phyloP scores from a whole-genome alignment of 176 grass and related monocot species.

The Carex cristatella region DNA sequence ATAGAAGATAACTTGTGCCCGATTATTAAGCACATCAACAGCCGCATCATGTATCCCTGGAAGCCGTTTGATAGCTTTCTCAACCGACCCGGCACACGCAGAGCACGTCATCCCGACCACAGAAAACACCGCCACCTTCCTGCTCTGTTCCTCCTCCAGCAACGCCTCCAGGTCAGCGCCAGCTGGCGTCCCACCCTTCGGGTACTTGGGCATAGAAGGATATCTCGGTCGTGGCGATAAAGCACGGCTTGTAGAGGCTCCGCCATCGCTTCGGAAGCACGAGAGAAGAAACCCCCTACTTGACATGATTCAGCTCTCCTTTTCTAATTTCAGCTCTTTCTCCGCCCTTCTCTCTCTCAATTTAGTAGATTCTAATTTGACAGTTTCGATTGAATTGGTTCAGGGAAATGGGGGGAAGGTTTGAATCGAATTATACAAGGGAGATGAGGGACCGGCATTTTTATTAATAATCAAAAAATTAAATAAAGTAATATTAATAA shows the following conservation, averaged over 20 bases:
- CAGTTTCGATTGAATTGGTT: background rate
- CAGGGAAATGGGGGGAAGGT: background rate
- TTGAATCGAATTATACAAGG: conserved; percentile 8
- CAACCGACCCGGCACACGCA: conserved; percentile 79
- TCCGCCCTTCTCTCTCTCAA: background rate
- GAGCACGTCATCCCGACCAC: conserved; percentile 82
- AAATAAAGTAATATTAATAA: too few species aligned
- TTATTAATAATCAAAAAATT: too few species aligned
- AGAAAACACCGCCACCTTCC: conserved; percentile 46
- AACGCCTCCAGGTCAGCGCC: conserved; percentile 41
- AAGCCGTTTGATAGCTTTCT: conserved; percentile 94
- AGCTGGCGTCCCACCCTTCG: conserved; percentile 15
- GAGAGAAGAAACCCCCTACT: conserved; percentile 26
- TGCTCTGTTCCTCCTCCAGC: conserved; percentile 26
- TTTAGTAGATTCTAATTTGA: background rate
- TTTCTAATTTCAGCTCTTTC: background rate
- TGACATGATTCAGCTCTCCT: too few species aligned
- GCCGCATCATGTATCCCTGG: conserved; percentile 81
- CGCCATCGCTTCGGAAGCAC: conserved; percentile 40
- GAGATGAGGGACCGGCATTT: too few species aligned
- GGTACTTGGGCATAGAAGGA: conserved; percentile 58
- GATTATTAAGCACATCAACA: conserved; percentile 70
- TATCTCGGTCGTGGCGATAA: conserved; percentile 62
- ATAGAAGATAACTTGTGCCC: conserved; percentile 76
- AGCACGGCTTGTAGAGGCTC: conserved; percentile 28